Percentiles rank a stretch among this genome's conserved stretches.
phyloP scores from a whole-genome alignment of 805 yeast species.

The Komagataella ulmi region DNA sequence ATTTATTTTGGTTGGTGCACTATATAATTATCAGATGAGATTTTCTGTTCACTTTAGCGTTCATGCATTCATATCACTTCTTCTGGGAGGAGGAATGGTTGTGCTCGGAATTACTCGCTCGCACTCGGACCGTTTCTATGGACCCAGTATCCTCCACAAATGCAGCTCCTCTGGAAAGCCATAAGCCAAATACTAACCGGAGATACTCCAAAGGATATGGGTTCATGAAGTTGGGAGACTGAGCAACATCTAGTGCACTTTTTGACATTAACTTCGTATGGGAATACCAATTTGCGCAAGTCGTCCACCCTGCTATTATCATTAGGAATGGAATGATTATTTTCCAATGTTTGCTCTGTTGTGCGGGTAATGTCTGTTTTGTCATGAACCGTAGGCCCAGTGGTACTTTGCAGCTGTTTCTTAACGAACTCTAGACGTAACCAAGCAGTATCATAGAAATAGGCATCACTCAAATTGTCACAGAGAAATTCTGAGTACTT shows the following conservation, averaged over 20 bases:
- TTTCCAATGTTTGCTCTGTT: slow-evolving; percentile 11
- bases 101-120: background rate
- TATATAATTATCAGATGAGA: background rate
- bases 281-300: background rate
- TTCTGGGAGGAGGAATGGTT: background rate
- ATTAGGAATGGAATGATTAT: slow-evolving; percentile 10
- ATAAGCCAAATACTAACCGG: slow-evolving; percentile 33
- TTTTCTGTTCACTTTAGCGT: background rate
- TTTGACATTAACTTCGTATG: slow-evolving; percentile 7
- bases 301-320: slow-evolving; percentile 10
- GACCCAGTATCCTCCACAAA: slow-evolving; percentile 74
- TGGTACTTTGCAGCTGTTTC: background rate
- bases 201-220: slow-evolving; percentile 17
- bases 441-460: slow-evolving; percentile 11
- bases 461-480: slow-evolving; percentile 16
- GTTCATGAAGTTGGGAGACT: slow-evolving; percentile 22
- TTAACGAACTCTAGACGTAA: background rate
- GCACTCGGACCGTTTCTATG: background rate
- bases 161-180: slow-evolving; percentile 60
- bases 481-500: slow-evolving; percentile 17
- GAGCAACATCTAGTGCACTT: slow-evolving; percentile 45
- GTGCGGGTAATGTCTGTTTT: background rate
- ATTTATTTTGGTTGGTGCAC: background rate
- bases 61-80: background rate
- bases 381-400: background rate